Evolutionary conservation across 2,329 filamentous ascomycete genomes (phyloP).

Genomic region (Westerdykella sp.): DNA sequence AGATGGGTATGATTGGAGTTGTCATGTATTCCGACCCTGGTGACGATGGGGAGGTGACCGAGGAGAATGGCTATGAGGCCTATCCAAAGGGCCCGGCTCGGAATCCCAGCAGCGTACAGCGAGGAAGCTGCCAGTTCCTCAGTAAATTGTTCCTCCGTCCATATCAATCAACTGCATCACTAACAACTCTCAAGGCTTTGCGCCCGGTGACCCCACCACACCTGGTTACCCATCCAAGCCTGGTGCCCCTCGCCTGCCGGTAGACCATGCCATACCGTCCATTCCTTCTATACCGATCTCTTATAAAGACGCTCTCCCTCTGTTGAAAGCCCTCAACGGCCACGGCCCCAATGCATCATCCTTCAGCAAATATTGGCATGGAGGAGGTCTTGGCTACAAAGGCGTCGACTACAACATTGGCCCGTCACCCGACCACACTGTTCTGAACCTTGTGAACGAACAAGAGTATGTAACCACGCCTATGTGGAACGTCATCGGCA

Average conservation of each 20-base stretch:
- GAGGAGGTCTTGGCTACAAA: conserved; percentile 67
- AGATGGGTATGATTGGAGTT: conserved; percentile 80
- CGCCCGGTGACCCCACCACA: conserved; percentile 75
- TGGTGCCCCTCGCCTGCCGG: conserved; percentile 68
- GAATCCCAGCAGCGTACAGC: conserved; percentile 81
- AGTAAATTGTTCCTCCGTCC: conserved; percentile 27
- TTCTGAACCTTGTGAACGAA: conserved; percentile 45
- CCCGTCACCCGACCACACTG: conserved; percentile 65
- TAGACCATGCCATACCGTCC: conserved; percentile 63
- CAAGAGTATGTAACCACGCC: conserved; percentile 48
- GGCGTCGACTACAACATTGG: conserved; percentile 81
- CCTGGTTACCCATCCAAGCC: conserved; percentile 91
- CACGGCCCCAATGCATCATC: conserved; percentile 72
- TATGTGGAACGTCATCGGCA: conserved; percentile 71
- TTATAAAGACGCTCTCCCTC: conserved; percentile 75
- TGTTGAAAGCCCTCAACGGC: conserved; percentile 85
- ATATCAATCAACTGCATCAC: conserved; percentile 8
- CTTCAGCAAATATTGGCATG: conserved; percentile 67
- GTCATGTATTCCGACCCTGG: conserved; percentile 85
- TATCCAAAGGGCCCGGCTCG: conserved; percentile 86
- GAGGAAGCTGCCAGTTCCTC: conserved; percentile 68
- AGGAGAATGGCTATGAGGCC: conserved; percentile 67
- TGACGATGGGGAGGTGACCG: conserved; percentile 76
- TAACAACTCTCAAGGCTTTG: conserved; percentile 41
- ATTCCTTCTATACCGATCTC: conserved; percentile 93